Conservation (phyloP, 805 yeast genomes). For the Metschnikowia amazonensis region DNA sequence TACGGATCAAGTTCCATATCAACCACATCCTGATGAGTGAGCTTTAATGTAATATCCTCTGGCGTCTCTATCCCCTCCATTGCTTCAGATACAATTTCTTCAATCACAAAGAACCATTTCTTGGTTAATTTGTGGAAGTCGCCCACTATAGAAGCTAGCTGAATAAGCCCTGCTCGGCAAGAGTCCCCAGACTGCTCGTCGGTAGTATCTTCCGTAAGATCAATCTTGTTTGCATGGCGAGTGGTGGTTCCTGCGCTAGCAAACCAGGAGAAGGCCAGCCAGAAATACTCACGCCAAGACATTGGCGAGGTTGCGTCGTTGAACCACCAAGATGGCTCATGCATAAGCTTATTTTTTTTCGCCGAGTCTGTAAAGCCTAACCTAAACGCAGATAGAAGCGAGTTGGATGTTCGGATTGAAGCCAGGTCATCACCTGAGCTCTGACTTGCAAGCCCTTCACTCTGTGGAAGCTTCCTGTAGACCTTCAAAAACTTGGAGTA, state of each 20-base stretch:
- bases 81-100: slow-evolving; percentile 34
- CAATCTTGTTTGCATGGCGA: slow-evolving; percentile 15
- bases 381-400: slow-evolving; percentile 18
- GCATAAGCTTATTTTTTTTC: slow-evolving; percentile 6
- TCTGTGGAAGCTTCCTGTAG: slow-evolving; percentile 23
- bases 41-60: slow-evolving; percentile 23
- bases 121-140: slow-evolving; percentile 38
- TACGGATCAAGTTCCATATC: slow-evolving; percentile 45
- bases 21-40: slow-evolving; percentile 39
- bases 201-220: slow-evolving; percentile 1
- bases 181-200: slow-evolving; percentile 7
- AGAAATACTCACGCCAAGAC: slow-evolving; percentile 55
- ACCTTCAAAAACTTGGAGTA: slow-evolving; percentile 33
- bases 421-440: slow-evolving; percentile 26
- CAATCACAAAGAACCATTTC: slow-evolving; percentile 34
- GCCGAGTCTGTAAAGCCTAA: slow-evolving; percentile 9
- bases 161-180: slow-evolving; percentile 8
- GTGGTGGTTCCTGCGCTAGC: slow-evolving; percentile 72
- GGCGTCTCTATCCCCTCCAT: slow-evolving; percentile 13
- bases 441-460: slow-evolving; percentile 7
- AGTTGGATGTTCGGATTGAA: slow-evolving; percentile 29
- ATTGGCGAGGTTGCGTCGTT: slow-evolving; percentile 42
- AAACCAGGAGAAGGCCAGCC: slow-evolving; percentile 82
- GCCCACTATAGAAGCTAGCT: slow-evolving; percentile 30
- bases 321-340: slow-evolving; percentile 44